These are phyloP conservation scores for Grosmannia clavigera DNA, from an alignment of 2,329 filamentous ascomycete genomes.

Conservation along the genomic window DNA sequence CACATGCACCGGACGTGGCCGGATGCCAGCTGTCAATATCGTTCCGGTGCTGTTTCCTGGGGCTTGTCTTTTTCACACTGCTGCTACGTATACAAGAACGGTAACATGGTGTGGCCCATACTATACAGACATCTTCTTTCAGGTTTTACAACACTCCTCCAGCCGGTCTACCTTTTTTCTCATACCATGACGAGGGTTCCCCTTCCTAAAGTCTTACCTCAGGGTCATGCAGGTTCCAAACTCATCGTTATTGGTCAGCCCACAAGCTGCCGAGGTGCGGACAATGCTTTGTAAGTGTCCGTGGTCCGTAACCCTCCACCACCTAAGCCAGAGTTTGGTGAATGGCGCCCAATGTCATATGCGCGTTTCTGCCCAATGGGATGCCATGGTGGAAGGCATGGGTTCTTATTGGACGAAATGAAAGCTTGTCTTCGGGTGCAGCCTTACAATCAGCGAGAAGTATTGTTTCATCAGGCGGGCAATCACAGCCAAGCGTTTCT, in stretches of 20 bases:
- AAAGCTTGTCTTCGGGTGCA: constrained; percentile 1
- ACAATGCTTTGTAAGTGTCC: neutral
- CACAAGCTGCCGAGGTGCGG: neutral
- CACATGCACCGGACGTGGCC: constrained; percentile 1
- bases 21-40: constrained; percentile 7
- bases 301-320: neutral
- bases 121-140: neutral
- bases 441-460: constrained; percentile 6
- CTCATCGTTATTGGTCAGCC: neutral
- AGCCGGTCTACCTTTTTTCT: neutral
- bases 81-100: neutral
- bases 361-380: constrained; percentile 13
- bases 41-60: neutral
- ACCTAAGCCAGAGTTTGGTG: neutral
- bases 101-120: neutral
- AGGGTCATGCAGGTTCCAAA: neutral
- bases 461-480: constrained; percentile 4
- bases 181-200: neutral
- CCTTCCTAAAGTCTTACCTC: neutral
- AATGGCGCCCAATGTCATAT: constrained; percentile 6
- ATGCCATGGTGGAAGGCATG: neutral
- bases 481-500: constrained; percentile 10
- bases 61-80: neutral
- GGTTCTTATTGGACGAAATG: constrained; percentile 5
- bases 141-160: neutral